Evolutionary conservation across 164 flowering plant species (phyloP), one percentile per base, ranked within the genome.

Genomic region (Aristolochia contorta): DNA sequence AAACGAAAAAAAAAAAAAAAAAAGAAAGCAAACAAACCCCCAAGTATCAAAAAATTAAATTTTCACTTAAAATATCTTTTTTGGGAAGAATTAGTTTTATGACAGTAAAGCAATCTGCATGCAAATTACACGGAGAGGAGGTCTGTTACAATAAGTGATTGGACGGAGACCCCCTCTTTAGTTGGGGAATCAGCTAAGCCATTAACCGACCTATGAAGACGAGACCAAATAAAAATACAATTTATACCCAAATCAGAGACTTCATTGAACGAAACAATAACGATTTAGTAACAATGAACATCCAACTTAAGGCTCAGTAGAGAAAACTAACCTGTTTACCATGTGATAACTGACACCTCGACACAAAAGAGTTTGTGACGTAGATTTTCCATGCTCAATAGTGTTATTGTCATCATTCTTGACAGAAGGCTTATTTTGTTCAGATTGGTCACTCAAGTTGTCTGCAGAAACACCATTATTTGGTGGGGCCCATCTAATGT

Each of bases 261-360:
- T 27, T 27, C 30, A 27, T n/a, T n/a, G n/a, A n/a, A n/a, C n/a
- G 16, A 7, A 16, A 49, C n/a, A 49, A 9, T 12, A 49, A n/a
- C 6, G 19, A 53, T 22, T 22, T 1, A 22, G 5, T 22, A 53
- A 2, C n/a, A 59, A 23, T 21, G 16, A 33, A 21, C 12, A 9
- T 23, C 21, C 12, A 13, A 22, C 60, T 10, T 16, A 45, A 48
- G 46, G 23, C 24, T 49, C 27, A 1, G 41, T 21, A 43, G 62
- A 63, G 65, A 75, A 56, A 64, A 83, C 96, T 82, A 71, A 93
- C 98, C 98, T 80, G 89, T 93, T 93, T 70, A 90, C 98, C 97
- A 90, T 90, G 75, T 88, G 98, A 79, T 86, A 93, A 50, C 84
- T 74, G 75, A 79, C 86, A 63, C 85, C 94, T 70, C 75, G 73